Conservation (phyloP, 176 grass and related monocot species). For the Dendrocalamus sinicus region DNA sequence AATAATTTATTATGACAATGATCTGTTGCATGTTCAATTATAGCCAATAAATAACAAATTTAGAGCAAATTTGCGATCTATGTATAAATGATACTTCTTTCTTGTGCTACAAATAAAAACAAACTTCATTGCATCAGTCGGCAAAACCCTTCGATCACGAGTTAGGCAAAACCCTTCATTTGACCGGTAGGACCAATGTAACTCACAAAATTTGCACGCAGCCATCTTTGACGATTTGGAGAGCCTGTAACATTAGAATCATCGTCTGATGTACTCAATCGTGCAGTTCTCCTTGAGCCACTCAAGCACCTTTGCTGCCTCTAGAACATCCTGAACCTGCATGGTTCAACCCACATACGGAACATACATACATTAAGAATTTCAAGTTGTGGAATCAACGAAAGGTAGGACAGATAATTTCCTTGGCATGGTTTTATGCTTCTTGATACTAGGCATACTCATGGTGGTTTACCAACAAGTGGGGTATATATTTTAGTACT, state of each 20-base stretch:
- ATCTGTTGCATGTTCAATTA: background rate
- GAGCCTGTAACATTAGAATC: constrained; percentile 20
- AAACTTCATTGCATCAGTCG: constrained; percentile 9
- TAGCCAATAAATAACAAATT: background rate
- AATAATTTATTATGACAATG: background rate
- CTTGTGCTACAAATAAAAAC: constrained; percentile 19
- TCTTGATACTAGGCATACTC: background rate
- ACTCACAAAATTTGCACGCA: constrained; percentile 23
- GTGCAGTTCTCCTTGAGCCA: constrained; percentile 87
- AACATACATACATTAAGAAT: background rate
- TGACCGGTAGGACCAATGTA: background rate
- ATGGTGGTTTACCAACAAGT: background rate
- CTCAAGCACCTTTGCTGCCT: constrained; percentile 87
- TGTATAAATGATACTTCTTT: constrained; percentile 17
- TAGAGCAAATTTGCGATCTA: constrained; percentile 24
- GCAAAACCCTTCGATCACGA: background rate
- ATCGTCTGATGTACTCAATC: constrained; percentile 64
- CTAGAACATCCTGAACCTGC: constrained; percentile 81
- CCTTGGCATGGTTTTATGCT: background rate
- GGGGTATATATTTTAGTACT: background rate
- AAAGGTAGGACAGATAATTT: background rate
- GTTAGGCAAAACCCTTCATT: constrained; percentile 5
- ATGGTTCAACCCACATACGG: background rate
- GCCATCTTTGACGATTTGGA: constrained; percentile 9
- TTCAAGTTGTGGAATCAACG: background rate